Percentiles rank a stretch among this genome's conserved stretches.
Evolutionary conservation across 192 early-diverging fungal genomes (phyloP).

Genomic region (Glomus cerebriforme): DNA sequence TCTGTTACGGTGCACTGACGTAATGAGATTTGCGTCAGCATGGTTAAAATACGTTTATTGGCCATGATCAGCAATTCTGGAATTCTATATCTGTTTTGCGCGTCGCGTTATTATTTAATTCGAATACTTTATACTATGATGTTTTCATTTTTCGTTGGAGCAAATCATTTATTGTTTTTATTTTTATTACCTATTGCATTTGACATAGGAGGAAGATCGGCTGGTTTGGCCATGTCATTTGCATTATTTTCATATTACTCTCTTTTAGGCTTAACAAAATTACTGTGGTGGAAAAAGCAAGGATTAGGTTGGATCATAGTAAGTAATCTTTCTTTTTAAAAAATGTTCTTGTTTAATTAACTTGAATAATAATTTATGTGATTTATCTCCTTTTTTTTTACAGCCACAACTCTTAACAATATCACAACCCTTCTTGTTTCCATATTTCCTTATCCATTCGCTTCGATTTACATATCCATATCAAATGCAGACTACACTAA

Average conservation of each 20-base stretch:
- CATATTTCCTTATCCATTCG: conserved; percentile 20
- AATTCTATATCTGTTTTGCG: too few species aligned
- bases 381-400: not conserved
- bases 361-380: not conserved
- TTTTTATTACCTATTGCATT: conserved; percentile 18
- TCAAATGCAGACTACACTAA: not conserved
- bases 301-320: conserved; percentile 26
- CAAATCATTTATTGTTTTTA: too few species aligned
- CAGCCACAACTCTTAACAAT: conserved; percentile 17
- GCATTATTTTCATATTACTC: conserved; percentile 2
- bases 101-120: too few species aligned
- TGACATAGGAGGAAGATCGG: conserved; percentile 1
- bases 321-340: not conserved
- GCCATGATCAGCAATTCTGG: too few species aligned
- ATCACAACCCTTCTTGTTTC: conserved; percentile 17
- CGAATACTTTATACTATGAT: too few species aligned
- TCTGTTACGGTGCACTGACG: too few species aligned
- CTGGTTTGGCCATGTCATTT: conserved; percentile 19
- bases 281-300: conserved; percentile 1
- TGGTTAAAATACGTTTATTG: too few species aligned
- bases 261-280: not conserved
- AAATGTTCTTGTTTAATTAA: not conserved
- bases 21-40: too few species aligned
- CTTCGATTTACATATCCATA: not conserved
- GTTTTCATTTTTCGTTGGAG: too few species aligned